These are phyloP conservation scores for Arxiozyma heterogenica DNA, from an alignment of 1,139 yeast species.

Conservation along the genomic window DNA sequence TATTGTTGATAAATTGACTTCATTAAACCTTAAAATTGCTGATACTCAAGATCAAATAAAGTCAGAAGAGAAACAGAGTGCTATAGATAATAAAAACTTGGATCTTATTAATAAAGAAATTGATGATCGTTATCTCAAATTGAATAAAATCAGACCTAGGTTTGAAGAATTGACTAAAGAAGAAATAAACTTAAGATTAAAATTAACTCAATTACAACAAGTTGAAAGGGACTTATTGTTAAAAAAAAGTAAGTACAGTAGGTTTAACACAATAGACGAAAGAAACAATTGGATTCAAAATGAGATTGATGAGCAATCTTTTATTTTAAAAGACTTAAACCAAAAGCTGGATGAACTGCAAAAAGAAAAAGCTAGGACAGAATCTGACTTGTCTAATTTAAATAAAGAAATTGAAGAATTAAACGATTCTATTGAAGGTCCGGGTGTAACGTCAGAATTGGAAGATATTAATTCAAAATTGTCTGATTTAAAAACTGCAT, in stretches of 20 bases:
- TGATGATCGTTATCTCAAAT: slow-evolving; percentile 35
- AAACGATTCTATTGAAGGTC: slow-evolving; percentile 35
- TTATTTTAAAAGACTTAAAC: slow-evolving; percentile 15
- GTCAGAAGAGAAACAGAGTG: slow-evolving; percentile 22
- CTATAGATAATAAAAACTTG: slow-evolving; percentile 24
- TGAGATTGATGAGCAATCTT: slow-evolving; percentile 38
- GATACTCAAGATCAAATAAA: slow-evolving; percentile 29
- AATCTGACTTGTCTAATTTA: slow-evolving; percentile 12
- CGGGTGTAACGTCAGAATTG: slow-evolving; percentile 29
- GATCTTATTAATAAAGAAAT: slow-evolving; percentile 31
- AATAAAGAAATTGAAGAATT: slow-evolving; percentile 30
- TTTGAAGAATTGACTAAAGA: slow-evolving; percentile 34
- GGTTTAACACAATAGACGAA: slow-evolving; percentile 46
- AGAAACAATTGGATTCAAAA: slow-evolving; percentile 61
- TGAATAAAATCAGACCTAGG: slow-evolving; percentile 39
- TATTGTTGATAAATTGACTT: slow-evolving; percentile 34
- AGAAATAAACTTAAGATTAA: slow-evolving; percentile 37
- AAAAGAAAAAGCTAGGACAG: slow-evolving; percentile 20
- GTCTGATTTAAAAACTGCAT: slow-evolving; percentile 33
- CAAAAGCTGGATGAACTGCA: slow-evolving; percentile 1
- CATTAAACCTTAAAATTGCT: slow-evolving; percentile 25
- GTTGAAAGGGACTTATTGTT: slow-evolving; percentile 58
- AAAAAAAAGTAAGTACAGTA: slow-evolving; percentile 64
- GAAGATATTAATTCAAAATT: slow-evolving; percentile 28
- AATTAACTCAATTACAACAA: slow-evolving; percentile 40